phyloP scores from a whole-genome alignment of 495 filamentous ascomycete species.

The Xylaria cubensis region DNA sequence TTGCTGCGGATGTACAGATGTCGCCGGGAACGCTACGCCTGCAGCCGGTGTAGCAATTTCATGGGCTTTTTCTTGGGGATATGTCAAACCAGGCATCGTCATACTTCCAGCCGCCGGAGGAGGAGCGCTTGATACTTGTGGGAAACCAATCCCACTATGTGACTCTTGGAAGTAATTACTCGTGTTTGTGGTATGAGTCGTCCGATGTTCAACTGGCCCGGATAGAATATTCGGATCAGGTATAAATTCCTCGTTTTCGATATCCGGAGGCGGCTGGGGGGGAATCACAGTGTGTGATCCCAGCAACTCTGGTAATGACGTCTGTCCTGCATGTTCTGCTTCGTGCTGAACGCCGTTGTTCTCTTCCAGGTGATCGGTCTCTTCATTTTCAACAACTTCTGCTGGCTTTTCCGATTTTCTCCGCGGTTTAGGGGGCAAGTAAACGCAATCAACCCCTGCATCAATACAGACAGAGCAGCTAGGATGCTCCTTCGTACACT shows the following conservation, averaged over 20 bases:
- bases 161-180: constrained; percentile 32
- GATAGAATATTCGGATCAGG: constrained; percentile 40
- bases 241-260: constrained; percentile 41
- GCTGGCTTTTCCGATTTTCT: constrained; percentile 31
- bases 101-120: constrained; percentile 19
- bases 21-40: constrained; percentile 25
- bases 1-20: constrained; percentile 22
- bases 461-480: constrained; percentile 45
- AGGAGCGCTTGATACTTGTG: constrained; percentile 26
- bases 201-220: constrained; percentile 29
- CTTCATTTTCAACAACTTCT: constrained; percentile 29
- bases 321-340: not conserved
- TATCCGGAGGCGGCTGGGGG: constrained; percentile 24
- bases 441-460: constrained; percentile 41
- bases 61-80: constrained; percentile 32
- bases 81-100: constrained; percentile 31
- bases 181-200: constrained; percentile 4
- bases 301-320: constrained; percentile 6
- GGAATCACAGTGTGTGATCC: constrained; percentile 2
- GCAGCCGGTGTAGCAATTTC: constrained; percentile 23
- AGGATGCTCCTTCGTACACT: constrained; percentile 53
- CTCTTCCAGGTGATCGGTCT: constrained; percentile 25
- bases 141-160: constrained; percentile 27
- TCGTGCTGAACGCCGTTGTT: constrained; percentile 2
- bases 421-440: constrained; percentile 41